Conservation (phyloP, 768 basidiomycete species). For the Hypholoma fasciculare region DNA sequence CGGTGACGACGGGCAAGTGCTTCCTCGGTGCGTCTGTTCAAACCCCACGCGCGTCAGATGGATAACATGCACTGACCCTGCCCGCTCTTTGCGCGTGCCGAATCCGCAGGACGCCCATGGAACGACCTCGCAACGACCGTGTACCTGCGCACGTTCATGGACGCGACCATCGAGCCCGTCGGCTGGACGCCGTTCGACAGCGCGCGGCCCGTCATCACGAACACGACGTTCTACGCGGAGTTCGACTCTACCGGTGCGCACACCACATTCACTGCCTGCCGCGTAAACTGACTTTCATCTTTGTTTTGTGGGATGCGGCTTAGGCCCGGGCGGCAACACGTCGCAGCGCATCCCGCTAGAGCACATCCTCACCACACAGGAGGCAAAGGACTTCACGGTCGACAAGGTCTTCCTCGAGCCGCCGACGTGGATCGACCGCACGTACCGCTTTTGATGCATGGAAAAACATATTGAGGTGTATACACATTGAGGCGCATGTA, state of each 20-base stretch:
- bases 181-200: conserved; percentile 53
- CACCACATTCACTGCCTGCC: neutral
- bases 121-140: conserved; percentile 57
- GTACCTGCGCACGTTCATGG: conserved; percentile 57
- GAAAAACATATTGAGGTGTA: neutral
- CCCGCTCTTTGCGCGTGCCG: neutral
- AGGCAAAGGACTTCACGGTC: conserved; percentile 44
- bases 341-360: conserved; percentile 43
- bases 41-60: too few relatives aligned
- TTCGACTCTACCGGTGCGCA: conserved; percentile 48
- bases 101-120: conserved; percentile 52
- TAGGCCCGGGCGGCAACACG: conserved; percentile 57
- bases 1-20: conserved; percentile 42
- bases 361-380: conserved; percentile 41
- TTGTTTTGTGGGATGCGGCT: too few relatives aligned
- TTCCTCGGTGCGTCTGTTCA: conserved; percentile 42
- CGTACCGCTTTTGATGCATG: conserved; percentile 36
- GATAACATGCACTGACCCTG: too few relatives aligned
- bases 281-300: neutral
- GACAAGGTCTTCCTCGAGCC: conserved; percentile 49
- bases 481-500: neutral
- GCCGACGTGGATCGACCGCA: conserved; percentile 58
- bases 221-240: conserved; percentile 61
- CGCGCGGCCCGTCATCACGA: conserved; percentile 44
- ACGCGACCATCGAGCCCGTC: conserved; percentile 47